These are phyloP conservation scores for Filobasidium floriforme DNA, from an alignment of 768 basidiomycete species.

Conservation along the genomic window DNA sequence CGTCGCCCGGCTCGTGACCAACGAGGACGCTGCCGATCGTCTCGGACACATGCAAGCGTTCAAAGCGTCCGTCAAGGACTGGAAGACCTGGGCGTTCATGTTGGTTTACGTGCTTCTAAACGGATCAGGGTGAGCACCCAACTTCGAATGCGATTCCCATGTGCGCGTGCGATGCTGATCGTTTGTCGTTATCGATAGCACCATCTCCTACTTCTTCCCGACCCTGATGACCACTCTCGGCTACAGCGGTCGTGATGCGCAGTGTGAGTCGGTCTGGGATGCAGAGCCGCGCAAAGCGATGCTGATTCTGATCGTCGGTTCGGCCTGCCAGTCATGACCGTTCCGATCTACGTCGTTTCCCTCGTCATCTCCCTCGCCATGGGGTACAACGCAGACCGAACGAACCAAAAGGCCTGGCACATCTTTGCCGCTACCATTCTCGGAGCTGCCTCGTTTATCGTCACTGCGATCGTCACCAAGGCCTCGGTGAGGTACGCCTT, in stretches of 20 bases:
- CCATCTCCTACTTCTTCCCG: conserved; percentile 45
- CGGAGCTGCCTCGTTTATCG: conserved; percentile 33
- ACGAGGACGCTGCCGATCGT: conserved; percentile 25
- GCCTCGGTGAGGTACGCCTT: conserved; percentile 37
- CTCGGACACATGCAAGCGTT: conserved; percentile 37
- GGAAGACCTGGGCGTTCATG: conserved; percentile 35
- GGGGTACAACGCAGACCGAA: conserved; percentile 36
- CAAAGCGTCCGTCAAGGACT: conserved; percentile 36
- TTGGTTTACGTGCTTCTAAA: background rate
- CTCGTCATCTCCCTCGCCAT: conserved; percentile 31
- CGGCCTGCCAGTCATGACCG: conserved; percentile 43
- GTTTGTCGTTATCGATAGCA: conserved; percentile 24
- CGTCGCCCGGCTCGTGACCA: conserved; percentile 24
- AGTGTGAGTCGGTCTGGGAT: no score
- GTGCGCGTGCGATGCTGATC: background rate
- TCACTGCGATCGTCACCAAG: conserved; percentile 33
- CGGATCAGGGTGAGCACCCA: background rate
- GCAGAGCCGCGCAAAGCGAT: no score
- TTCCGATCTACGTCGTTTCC: conserved; percentile 40
- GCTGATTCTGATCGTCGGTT: no score
- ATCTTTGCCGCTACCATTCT: conserved; percentile 28
- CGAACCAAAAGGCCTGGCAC: conserved; percentile 37
- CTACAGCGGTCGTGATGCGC: conserved; percentile 34
- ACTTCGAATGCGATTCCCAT: background rate
- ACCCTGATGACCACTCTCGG: conserved; percentile 37